phyloP scores from a whole-genome alignment of 2,329 filamentous ascomycete genomes.

The Colletotrichum agaves region DNA sequence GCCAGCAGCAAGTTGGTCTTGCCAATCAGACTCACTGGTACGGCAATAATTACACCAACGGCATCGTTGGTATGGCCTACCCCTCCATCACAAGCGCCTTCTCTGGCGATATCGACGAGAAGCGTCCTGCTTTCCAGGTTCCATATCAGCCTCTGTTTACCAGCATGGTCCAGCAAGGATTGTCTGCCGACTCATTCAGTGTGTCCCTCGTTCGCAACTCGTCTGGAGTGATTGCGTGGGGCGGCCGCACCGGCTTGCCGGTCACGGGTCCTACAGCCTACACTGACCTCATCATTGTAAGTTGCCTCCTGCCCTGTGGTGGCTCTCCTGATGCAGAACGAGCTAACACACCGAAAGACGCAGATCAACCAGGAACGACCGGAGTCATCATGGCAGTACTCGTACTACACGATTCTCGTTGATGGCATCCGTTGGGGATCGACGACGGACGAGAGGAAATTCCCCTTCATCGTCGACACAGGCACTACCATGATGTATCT shows the following conservation, averaged over 20 bases:
- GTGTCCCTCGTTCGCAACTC: conserved; percentile 60
- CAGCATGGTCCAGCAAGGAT: conserved; percentile 58
- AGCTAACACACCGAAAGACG: conserved; percentile 48
- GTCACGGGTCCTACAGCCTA: conserved; percentile 46
- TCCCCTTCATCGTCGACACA: conserved; percentile 63
- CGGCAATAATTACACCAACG: conserved; percentile 63
- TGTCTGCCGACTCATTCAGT: conserved; percentile 58
- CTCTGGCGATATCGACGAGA: conserved; percentile 51
- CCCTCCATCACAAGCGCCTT: conserved; percentile 61
- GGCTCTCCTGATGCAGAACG: background rate
- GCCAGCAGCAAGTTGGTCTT: conserved; percentile 58
- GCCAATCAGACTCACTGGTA: conserved; percentile 62
- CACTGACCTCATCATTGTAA: conserved; percentile 58
- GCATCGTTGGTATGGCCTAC: conserved; percentile 62
- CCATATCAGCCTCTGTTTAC: conserved; percentile 61
- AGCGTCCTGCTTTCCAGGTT: conserved; percentile 50
- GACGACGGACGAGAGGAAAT: conserved; percentile 54
- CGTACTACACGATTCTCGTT: conserved; percentile 64
- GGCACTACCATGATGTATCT: conserved; percentile 63
- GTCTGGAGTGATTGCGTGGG: conserved; percentile 59
- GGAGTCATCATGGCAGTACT: conserved; percentile 56
- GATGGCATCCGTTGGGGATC: conserved; percentile 59
- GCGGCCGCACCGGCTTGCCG: conserved; percentile 52
- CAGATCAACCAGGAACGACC: conserved; percentile 51
- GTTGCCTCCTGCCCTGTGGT: conserved; percentile 38